Base-by-base conservation (phyloP, 108 stramenopile species). In the Cylindrotheca closterium region DNA sequence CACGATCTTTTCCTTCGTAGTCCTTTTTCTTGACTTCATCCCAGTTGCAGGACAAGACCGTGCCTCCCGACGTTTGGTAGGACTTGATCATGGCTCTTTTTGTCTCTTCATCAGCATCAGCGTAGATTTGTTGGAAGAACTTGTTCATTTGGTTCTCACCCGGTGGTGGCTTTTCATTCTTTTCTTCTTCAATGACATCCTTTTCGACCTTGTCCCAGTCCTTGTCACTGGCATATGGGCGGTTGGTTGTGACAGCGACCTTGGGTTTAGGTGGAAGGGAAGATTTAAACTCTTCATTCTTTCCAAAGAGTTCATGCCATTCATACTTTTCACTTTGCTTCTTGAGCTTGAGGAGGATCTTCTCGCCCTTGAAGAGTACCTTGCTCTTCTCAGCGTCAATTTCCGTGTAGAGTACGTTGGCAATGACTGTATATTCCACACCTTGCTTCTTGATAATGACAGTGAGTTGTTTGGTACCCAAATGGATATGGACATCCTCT, bases 41-140 rank as follows among this genome's bases (percentile, higher is more conserved):
- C 99, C 99, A 99, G 74, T 99, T 98, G 24, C 96, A 97, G 21
- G 85, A 88, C 63, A 99, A 79, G 1, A 92, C 92, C 2, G 97
- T 98, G 27, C 99, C 99, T 17, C 98, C 98, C 4, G 86, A 91
- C 8, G 97, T 98, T 67, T 99, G 98, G 70, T 94, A 98, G 46
- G 80, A 83, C 71, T 99, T 99, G 68, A 96, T 79, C 99, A 99
- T 99, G 29, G 97, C 97, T 42, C 96, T 81, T 26, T 88, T 67
- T 1, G 97, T 98, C 24, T 97, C 93, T 30, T 93, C 90, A 64
- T 73, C 46, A 31, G 96, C 96, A 68, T 95, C 78, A 42, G 68
- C 71, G 70, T 99, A 99, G 47, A 99, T 99, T 28, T 96, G 77
- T 71, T 91, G 84, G 81, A 99, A 99, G 8, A 99, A 86, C 56